phyloP scores from a whole-genome alignment of 768 basidiomycete species.

The Chlorophyllum brunneum region DNA sequence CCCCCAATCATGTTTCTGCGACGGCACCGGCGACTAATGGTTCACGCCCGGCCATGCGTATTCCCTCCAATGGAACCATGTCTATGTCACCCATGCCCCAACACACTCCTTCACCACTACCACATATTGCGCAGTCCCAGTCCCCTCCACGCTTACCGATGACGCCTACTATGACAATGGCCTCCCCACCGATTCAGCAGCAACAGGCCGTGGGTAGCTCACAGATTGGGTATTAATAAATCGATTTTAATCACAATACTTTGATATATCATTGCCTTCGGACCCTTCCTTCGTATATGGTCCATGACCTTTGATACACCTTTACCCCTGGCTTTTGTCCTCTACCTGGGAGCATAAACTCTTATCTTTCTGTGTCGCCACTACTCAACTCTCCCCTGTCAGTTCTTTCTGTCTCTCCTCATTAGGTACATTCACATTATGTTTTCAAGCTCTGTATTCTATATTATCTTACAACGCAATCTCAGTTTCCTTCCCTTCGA shows the following conservation, averaged over 20 bases:
- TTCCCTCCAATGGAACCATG: conserved; percentile 38
- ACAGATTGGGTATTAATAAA: conserved; percentile 45
- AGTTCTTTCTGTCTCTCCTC: neutral
- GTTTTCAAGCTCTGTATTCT: conserved; percentile 12
- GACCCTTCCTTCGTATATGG: neutral
- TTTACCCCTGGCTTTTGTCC: conserved; percentile 7
- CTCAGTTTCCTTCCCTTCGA: conserved; percentile 13
- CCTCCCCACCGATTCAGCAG: conserved; percentile 53
- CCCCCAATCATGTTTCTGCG: conserved; percentile 31
- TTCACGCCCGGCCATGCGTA: conserved; percentile 39
- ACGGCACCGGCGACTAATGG: conserved; percentile 59
- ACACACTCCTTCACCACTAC: conserved; percentile 44
- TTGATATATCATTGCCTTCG: neutral
- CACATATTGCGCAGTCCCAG: conserved; percentile 40
- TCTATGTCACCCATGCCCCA: conserved; percentile 49
- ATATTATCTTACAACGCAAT: conserved; percentile 13
- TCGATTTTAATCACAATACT: neutral
- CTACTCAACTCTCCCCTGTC: conserved; percentile 7
- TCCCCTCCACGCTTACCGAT: conserved; percentile 48
- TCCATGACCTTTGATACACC: neutral
- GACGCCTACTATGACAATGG: conserved; percentile 48
- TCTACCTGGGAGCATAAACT: conserved; percentile 2
- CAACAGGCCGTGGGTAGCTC: conserved; percentile 49
- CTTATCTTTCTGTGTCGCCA: neutral
- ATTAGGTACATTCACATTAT: conserved; percentile 6